Conservation (phyloP, 1,284 basidiomycete genomes). For the Papiliotrema terrestris region DNA sequence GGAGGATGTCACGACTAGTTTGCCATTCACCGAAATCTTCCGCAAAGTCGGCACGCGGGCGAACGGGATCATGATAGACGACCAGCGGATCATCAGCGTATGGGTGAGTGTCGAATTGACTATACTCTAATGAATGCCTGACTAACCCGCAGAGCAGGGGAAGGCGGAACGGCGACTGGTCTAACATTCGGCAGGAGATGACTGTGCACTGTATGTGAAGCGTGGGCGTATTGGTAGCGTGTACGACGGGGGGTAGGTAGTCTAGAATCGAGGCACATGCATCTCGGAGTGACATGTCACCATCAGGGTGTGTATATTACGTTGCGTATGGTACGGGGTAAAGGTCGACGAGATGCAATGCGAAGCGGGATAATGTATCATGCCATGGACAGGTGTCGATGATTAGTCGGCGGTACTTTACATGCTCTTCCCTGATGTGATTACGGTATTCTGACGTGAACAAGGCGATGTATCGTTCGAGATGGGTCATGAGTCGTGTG, state of each 20-base stretch:
- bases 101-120: slow-evolving; percentile 24
- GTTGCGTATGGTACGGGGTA: too few species aligned
- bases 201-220: slow-evolving; percentile 34
- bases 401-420: background rate
- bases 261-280: too few species aligned
- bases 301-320: too few species aligned
- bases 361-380: too few species aligned
- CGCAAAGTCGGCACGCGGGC: slow-evolving; percentile 18
- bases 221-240: background rate
- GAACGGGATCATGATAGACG: slow-evolving; percentile 46
- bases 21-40: slow-evolving; percentile 29
- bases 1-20: slow-evolving; percentile 22
- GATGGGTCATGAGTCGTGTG: too few species aligned
- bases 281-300: too few species aligned
- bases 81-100: slow-evolving; percentile 38
- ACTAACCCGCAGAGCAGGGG: slow-evolving; percentile 5
- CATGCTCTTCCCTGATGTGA: background rate
- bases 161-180: slow-evolving; percentile 22
- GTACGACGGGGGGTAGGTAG: too few species aligned
- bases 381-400: too few species aligned
- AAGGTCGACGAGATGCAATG: too few species aligned
- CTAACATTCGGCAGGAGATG: slow-evolving; percentile 28
- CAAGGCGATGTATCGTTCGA: too few species aligned
- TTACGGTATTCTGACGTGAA: too few species aligned
- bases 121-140: too few species aligned